These are phyloP conservation scores for Flueggea neowawraea DNA, from an alignment of 441 rosid genomes.

Conservation along the genomic window DNA sequence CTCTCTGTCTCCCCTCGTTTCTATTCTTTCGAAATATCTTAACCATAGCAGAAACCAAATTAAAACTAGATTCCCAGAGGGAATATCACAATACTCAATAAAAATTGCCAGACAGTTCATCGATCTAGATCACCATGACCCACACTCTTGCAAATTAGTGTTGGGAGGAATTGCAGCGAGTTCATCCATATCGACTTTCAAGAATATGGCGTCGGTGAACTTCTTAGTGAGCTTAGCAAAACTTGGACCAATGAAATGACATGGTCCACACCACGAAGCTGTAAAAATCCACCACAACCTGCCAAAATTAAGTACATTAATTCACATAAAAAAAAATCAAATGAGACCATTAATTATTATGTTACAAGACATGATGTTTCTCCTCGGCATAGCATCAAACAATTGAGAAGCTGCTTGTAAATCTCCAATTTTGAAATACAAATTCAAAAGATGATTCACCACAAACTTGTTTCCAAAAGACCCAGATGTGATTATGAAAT, in stretches of 20 bases:
- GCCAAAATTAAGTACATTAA: not conserved
- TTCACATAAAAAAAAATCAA: too few relatives aligned
- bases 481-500: constrained; percentile 61
- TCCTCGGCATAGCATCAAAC: constrained; percentile 43
- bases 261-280: constrained; percentile 88
- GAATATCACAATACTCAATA: too few relatives aligned
- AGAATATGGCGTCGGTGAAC: constrained; percentile 43
- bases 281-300: constrained; percentile 86
- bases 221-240: constrained; percentile 58
- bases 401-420: constrained; percentile 35
- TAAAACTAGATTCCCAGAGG: too few relatives aligned
- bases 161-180: constrained; percentile 34
- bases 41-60: too few relatives aligned
- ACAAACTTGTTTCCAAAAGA: constrained; percentile 51
- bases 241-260: constrained; percentile 61
- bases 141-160: too few relatives aligned
- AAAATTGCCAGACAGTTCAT: too few relatives aligned
- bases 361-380: constrained; percentile 73
- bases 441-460: constrained; percentile 67
- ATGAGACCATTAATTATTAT: constrained; percentile 51
- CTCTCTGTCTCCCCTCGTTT: too few relatives aligned
- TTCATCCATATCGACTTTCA: constrained; percentile 89
- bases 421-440: constrained; percentile 65
- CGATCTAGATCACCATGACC: too few relatives aligned
- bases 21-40: too few relatives aligned